Percentiles rank a stretch among this genome's conserved stretches.
Conservation (phyloP, 331 rosid genomes). For the Rhamnella rubrinervis region DNA sequence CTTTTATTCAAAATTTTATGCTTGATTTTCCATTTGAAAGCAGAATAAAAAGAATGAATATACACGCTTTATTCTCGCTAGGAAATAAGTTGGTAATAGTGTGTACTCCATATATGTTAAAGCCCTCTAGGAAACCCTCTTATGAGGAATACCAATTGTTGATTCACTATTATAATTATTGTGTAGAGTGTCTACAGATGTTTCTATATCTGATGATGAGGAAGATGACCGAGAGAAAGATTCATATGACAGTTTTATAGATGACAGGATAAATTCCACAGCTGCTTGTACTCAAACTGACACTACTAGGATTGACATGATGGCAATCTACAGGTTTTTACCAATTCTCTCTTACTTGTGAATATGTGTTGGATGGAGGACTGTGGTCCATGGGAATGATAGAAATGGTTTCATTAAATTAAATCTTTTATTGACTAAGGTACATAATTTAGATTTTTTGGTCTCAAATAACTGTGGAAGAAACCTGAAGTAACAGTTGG, state of each 20-base stretch:
- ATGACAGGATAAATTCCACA: constrained; percentile 72
- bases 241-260: constrained; percentile 84
- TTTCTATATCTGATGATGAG: constrained; percentile 64
- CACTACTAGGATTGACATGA: constrained; percentile 69
- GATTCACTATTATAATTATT: constrained; percentile 25
- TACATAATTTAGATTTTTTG: too few species aligned
- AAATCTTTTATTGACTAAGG: too few species aligned
- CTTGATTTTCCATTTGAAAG: constrained; percentile 3
- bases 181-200: constrained; percentile 71
- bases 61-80: not conserved
- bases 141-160: constrained; percentile 21
- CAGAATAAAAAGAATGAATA: not conserved
- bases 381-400: not conserved
- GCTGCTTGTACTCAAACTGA: constrained; percentile 52
- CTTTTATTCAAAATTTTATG: not conserved
- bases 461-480: not conserved
- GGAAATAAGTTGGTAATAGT: not conserved
- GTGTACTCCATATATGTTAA: not conserved
- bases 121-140: not conserved
- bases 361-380: not conserved
- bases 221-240: constrained; percentile 52
- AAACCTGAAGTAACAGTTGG: not conserved
- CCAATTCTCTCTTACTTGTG: constrained; percentile 14
- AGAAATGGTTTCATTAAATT: not conserved
- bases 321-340: constrained; percentile 84